Evolutionary conservation across 176 grass and related monocot species (phyloP), one percentile per base, ranked within the genome.

Genomic region (Oryza nivara): DNA sequence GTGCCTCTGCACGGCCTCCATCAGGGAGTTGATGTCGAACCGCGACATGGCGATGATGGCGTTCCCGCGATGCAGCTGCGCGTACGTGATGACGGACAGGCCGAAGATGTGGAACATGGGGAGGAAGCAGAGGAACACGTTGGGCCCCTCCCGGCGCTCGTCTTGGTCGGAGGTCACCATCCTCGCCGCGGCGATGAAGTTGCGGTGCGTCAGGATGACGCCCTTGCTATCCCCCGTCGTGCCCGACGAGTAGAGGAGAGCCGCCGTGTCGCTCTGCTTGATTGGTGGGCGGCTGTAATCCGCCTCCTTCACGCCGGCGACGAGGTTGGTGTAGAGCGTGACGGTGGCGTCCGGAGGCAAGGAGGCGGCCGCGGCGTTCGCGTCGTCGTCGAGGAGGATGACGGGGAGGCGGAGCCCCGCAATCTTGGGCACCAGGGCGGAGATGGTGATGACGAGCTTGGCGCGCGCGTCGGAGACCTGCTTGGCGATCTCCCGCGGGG

Each of bases 41-140:
- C 88, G 64, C 48, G 82, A 73, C 96, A 98, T 95, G 17, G 75
- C 85, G 46, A 98, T 87, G 65, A 98, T 3, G 47, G 69, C 32
- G 74, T 98, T 95, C 20, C 93, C 93, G 65, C 96, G 85, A 78
- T 74, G 73, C 87, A 98, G 60, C 80, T 98, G 96, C 23, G 15
- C 93, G 75, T 63, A 95, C 30, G 96, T 88, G 85, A 98, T 79
- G 65, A 94, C 73, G 48, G 88, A 65, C 40, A 98, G 63, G 54
- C 96, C 96, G 67, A 98, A 98, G 52, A 98, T 90, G 82, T 98
- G 96, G 79, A 98, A 98, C 96, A 98, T 98, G 58, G 96, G 96
- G 13, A 98, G 80, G 89, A 98, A 98, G 90, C 96, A 98, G 80
- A 98, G 82, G 91, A 91, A 95, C 11, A 90, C 88, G 76, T 93